Base-by-base conservation (phyloP, 139 green algal species). In the Tetradesmus lagerheimii region DNA sequence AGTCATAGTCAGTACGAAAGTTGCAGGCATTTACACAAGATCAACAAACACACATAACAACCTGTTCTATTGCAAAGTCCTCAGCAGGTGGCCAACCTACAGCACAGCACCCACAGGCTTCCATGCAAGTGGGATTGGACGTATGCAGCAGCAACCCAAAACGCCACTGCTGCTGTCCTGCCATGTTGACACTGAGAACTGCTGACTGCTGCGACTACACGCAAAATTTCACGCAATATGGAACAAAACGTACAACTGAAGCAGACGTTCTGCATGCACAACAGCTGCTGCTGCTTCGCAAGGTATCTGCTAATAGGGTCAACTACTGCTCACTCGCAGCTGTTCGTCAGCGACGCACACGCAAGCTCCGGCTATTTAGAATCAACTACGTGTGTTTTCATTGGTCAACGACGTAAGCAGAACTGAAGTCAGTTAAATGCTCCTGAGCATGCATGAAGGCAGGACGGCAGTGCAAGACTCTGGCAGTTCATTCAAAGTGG, bases 221-320 rank as follows among this genome's bases (percentile, higher is more conserved):
- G 47, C 6, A 14, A n/a, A n/a, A n/a, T n/a, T n/a, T n/a, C n/a
- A 11, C 8, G 6, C 47, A 23, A 20, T 18, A 62, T 62, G 2
- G n/a, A 62, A 62, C 12, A 20, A 11, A 23, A 62, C 25, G 18
- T 31, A 9, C 57, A 71, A 71, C 3, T 6, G 11, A 15, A 9
- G 25, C 31, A 81, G 29, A 71, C 57, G 25, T 71, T 4, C 25
- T 71, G 57, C 57, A 71, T 71, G 57, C 57, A n/a, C 57, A 71
- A 71, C 57, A 71, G 57, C 23, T 71, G 38, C 78, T 84, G 78
- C 45, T n/a, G 23, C 78, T 84, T 45, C 14, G n/a, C 8, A 50
- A 84, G 14, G 78, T 45, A 38, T 35, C 45, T 50, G 78, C 78
- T 84, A 45, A 84, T 84, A 16, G 38, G 27, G 34, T 84, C 80